These are phyloP conservation scores for Tarenaya hassleriana DNA, from an alignment of 345 rosid genomes.

Conservation along the genomic window DNA sequence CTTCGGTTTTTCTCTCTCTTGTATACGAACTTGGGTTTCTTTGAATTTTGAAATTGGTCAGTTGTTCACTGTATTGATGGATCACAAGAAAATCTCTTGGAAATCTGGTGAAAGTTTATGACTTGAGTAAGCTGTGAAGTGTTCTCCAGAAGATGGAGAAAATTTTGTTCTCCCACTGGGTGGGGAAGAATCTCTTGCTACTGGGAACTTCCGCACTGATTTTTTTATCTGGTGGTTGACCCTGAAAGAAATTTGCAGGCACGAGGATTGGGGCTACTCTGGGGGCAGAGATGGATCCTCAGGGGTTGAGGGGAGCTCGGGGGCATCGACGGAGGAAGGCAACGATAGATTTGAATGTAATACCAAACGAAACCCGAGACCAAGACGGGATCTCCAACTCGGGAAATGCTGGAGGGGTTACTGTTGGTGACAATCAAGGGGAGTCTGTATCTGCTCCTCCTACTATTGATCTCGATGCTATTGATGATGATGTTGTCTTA, in stretches of 20 bases:
- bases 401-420: conserved; percentile 7
- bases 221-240: background rate
- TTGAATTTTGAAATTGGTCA: conserved; percentile 3
- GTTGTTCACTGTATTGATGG: background rate
- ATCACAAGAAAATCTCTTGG: background rate
- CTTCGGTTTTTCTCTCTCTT: too few relatives aligned
- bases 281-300: conserved; percentile 23
- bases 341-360: conserved; percentile 26
- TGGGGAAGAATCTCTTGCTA: background rate
- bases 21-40: background rate
- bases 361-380: conserved; percentile 12
- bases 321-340: conserved; percentile 26
- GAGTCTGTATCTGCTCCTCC: conserved; percentile 20
- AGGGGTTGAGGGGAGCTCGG: conserved; percentile 12
- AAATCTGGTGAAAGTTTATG: background rate
- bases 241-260: conserved; percentile 6
- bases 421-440: conserved; percentile 9
- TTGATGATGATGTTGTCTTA: conserved; percentile 75
- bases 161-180: too few relatives aligned
- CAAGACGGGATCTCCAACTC: conserved; percentile 28
- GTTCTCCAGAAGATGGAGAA: background rate
- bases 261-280: conserved; percentile 2
- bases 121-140: background rate
- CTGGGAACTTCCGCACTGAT: background rate
- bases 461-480: conserved; percentile 61